phyloP scores from a whole-genome alignment of 2,329 filamentous ascomycete genomes.

The Basipetospora sp. region DNA sequence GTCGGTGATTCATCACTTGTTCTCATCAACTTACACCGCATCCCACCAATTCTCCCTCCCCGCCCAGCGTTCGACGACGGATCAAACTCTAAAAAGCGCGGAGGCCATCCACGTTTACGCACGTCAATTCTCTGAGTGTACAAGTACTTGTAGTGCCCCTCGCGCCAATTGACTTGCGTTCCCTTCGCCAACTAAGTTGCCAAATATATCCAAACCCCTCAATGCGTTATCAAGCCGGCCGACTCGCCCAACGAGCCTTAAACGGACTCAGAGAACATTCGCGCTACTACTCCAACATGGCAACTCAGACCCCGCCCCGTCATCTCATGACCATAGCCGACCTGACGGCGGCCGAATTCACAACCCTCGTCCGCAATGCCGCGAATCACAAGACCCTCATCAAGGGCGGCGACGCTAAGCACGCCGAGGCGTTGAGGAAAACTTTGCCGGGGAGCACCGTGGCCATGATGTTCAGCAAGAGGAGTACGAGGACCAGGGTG shows the following conservation, averaged over 20 bases:
- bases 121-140: no score
- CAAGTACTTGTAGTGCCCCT: no score
- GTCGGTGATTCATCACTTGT: conserved; percentile 3
- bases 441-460: conserved; percentile 64
- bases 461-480: conserved; percentile 94
- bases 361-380: conserved; percentile 70
- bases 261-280: conserved; percentile 2
- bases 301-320: conserved; percentile 35
- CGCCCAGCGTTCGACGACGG: no score
- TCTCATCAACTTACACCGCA: conserved; percentile 4
- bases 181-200: no score
- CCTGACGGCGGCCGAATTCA: conserved; percentile 64
- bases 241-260: conserved; percentile 3
- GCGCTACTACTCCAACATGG: neutral
- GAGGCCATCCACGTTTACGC: no score
- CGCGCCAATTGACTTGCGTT: no score
- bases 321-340: conserved; percentile 89
- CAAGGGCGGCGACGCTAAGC: conserved; percentile 45
- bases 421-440: conserved; percentile 43
- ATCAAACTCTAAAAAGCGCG: no score
- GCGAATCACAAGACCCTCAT: conserved; percentile 59
- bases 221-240: conserved; percentile 3
- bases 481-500: conserved; percentile 81
- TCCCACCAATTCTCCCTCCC: neutral
- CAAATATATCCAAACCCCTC: neutral